Conservation (phyloP, 805 yeast genomes). For the Schizosaccharomyces lindneri region DNA sequence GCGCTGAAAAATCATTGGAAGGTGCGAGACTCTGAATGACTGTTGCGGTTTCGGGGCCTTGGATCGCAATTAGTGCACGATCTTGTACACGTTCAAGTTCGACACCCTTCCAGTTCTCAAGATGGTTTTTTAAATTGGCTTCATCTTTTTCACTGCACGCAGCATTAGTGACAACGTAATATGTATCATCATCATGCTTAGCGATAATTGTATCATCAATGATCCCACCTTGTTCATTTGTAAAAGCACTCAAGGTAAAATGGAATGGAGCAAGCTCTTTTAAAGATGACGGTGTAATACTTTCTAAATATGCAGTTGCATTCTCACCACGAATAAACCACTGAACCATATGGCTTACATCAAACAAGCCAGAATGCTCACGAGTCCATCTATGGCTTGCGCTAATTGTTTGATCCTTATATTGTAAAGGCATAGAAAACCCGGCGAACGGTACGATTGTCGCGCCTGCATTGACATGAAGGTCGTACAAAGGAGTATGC, state of each 20-base stretch:
- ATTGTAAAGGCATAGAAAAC: conserved; percentile 82
- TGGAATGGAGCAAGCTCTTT: conserved; percentile 27
- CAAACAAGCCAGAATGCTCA: conserved; percentile 66
- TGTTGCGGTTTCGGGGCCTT: conserved; percentile 68
- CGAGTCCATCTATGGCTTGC: conserved; percentile 93
- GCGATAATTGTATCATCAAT: conserved; percentile 85
- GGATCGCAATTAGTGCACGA: conserved; percentile 66
- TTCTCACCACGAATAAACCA: conserved; percentile 32
- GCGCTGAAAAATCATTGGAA: conserved; percentile 26
- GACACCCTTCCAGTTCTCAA: conserved; percentile 4
- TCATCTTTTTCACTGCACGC: conserved; percentile 73
- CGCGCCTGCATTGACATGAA: conserved; percentile 57
- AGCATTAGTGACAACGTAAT: conserved; percentile 84
- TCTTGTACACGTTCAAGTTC: conserved; percentile 22
- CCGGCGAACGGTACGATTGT: conserved; percentile 93
- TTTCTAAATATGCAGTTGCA: conserved; percentile 43
- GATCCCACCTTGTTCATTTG: conserved; percentile 55
- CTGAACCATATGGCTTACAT: conserved; percentile 72
- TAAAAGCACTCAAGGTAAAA: conserved; percentile 54
- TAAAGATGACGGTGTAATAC: conserved; percentile 73
- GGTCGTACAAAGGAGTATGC: conserved; percentile 58
- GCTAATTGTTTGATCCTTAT: conserved; percentile 51
- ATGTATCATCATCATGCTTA: conserved; percentile 43
- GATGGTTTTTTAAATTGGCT: conserved; percentile 25
- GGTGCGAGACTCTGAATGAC: conserved; percentile 37